A percentile compares a stretch with the other conserved stretches of the same genome.
These are phyloP conservation scores for Phytophthora pisi DNA, from an alignment of 352 stramenopile genomes.

Conservation along the genomic window DNA sequence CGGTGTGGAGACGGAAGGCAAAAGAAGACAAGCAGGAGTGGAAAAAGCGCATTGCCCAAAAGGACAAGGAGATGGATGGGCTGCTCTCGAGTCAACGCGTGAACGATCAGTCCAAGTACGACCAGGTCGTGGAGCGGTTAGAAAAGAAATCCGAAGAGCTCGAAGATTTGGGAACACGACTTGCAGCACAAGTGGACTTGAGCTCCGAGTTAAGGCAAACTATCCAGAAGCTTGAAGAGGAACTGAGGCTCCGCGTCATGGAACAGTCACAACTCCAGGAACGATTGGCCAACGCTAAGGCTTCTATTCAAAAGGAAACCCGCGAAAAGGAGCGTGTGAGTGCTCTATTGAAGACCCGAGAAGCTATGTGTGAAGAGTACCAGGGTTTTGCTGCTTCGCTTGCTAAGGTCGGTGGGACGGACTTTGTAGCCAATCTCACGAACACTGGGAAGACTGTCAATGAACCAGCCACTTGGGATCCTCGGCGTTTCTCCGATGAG, in stretches of 20 bases:
- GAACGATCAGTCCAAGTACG: slow-evolving; percentile 65
- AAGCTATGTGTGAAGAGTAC: slow-evolving; percentile 34
- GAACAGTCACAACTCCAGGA: slow-evolving; percentile 53
- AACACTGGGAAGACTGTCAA: slow-evolving; percentile 18
- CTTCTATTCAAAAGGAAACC: slow-evolving; percentile 30
- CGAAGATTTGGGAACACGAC: slow-evolving; percentile 31
- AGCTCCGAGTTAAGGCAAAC: slow-evolving; percentile 37
- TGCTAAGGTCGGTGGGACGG: slow-evolving; percentile 21
- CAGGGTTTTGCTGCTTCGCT: slow-evolving; percentile 41
- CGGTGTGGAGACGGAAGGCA: slow-evolving; percentile 30
- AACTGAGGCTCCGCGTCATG: slow-evolving; percentile 30
- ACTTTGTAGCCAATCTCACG: slow-evolving; percentile 11
- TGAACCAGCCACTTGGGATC: slow-evolving; percentile 22
- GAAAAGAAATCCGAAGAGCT: slow-evolving; percentile 51
- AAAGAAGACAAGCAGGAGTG: slow-evolving; percentile 54
- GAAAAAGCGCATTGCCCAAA: slow-evolving; percentile 44
- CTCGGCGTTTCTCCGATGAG: slow-evolving; percentile 43
- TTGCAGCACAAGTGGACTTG: slow-evolving; percentile 30
- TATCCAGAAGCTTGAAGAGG: slow-evolving; percentile 47
- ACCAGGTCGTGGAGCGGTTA: slow-evolving; percentile 47
- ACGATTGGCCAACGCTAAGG: slow-evolving; percentile 41
- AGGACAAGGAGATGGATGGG: slow-evolving; percentile 58
- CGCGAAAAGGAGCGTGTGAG: slow-evolving; percentile 25
- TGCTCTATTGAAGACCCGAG: slow-evolving; percentile 30
- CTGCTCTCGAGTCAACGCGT: slow-evolving; percentile 50